Evolutionary conservation across 2,329 filamentous ascomycete genomes (phyloP), one percentile per base, ranked within the genome.

Genomic region (Rhynchosporium agropyri): DNA sequence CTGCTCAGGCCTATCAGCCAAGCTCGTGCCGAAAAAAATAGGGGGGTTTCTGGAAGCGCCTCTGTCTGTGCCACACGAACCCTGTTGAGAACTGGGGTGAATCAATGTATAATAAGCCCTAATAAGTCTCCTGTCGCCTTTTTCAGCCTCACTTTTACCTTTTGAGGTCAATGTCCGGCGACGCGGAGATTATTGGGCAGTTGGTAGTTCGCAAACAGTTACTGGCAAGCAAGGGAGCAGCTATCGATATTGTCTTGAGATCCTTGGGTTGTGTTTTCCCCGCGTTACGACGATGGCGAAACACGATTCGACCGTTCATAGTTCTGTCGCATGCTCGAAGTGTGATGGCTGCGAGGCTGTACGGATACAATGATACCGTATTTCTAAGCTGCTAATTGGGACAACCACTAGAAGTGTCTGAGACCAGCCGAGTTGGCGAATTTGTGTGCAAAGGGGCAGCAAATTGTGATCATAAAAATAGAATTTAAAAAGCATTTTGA

Each of bases 31-130:
- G 20, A 40, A 40, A 40, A 38, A 20, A 48, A 20, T 20, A 40
- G 54, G 54, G 43, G 36, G 10, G n/a, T 9, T 26, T 54, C 51
- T 42, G 51, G 51, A 54, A 42, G 51, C 4, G 20, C 36, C 20
- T 8, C 33, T 20, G 20, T 36, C 33, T 38, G 50, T 53, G 50
- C 50, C 50, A 33, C 50, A 53, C 20, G 33, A 42, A n/a, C 51
- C 51, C 36, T 54, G 51, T 42, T 54, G 51, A 42, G 40, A 40
- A 54, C 51, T 15, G 51, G 51, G 51, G 51, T 42, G 28, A 20
- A 45, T 3, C 6, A 10, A 57, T 45, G 28, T 13, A 28, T 54
- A 54, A 40, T 10, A 54, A 45, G 42, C 54, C 42, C 10, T 54
- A 40, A 40, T 10, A 54, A 45, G 42, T 40, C 42, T 13, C 28